phyloP scores from a whole-genome alignment of 768 basidiomycete species.

The Lentinula detonsa region DNA sequence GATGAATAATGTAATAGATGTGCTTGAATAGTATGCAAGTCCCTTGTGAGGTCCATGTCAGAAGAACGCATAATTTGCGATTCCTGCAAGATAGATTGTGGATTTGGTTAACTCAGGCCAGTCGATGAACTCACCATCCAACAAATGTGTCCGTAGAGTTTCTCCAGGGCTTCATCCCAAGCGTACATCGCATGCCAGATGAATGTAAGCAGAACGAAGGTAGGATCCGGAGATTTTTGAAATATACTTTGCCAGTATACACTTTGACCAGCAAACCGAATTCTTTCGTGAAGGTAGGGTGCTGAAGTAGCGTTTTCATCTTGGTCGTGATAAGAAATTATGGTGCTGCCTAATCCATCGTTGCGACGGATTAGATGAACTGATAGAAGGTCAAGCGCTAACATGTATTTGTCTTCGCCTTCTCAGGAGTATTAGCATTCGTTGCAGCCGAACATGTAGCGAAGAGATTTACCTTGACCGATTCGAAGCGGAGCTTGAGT shows the following conservation, averaged over 20 bases:
- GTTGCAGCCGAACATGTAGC: background rate
- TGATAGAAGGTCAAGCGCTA: conserved; percentile 35
- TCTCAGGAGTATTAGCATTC: background rate
- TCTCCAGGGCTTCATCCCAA: conserved; percentile 56
- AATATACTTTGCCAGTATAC: conserved; percentile 43
- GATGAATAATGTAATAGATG: conserved; percentile 54
- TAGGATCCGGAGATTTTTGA: conserved; percentile 41
- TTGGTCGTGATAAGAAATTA: conserved; percentile 43
- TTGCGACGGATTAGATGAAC: conserved; percentile 41
- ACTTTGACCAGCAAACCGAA: conserved; percentile 42
- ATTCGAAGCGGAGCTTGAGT: conserved; percentile 44
- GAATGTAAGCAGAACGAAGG: conserved; percentile 46
- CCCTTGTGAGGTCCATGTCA: conserved; percentile 40
- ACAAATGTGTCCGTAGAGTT: conserved; percentile 45
- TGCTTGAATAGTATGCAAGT: conserved; percentile 53
- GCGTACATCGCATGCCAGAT: conserved; percentile 59
- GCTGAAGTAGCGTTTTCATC: conserved; percentile 25
- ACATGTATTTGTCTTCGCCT: background rate
- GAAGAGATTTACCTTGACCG: conserved; percentile 25
- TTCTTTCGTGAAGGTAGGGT: conserved; percentile 36
- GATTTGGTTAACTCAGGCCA: background rate
- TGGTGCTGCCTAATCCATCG: conserved; percentile 31
- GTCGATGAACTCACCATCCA: conserved; percentile 29
- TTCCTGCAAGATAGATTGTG: conserved; percentile 30
- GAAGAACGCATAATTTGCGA: conserved; percentile 35